Base-by-base conservation (phyloP, 306 rosid species). In the Crotalaria pallida region DNA sequence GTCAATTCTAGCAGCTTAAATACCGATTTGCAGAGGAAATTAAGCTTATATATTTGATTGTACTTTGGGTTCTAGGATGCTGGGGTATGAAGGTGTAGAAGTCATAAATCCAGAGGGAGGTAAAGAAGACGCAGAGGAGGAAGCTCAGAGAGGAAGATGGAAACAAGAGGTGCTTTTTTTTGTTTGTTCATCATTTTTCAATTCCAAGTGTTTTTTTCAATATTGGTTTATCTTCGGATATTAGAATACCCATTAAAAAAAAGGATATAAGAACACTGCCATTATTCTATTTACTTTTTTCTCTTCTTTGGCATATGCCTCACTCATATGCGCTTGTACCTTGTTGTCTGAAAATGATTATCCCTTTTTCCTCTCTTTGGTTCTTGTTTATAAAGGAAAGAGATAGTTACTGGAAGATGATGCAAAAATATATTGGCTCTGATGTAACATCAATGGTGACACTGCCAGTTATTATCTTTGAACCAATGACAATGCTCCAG, bases 401-500 rank as follows among this genome's bases (percentile, higher is more conserved):
- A 57, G 98, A 92, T 62, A 62, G 96, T 82, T 92, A 88, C 84
- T 92, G 93, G 96, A 90, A 88, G 91, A 88, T 88, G 98, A 92
- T 92, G 98, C 96, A 88, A 18, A 81, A 88, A 63, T 90, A 92
- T 70, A 82, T 92, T 44, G 96, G 98, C 2, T 80, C 93, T 10
- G 98, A 92, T 70, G 48, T 90, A 61, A 90, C 96, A 38, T 92
- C 98, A 53, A 79, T 92, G 91, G 96, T 90, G 75, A 92, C 93
- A 7, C 88, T 92, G 29, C 98, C 98, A 0, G 96, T 92, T 50
- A 65, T 85, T 68, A 86, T 92, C 69, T 92, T 92, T 86, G 98
- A 92, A 77, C 98, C 96, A 33, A 92, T 92, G 96, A 92, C 98
- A 52, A 90, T 92, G 98, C 72, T 92, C 75, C 98, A 92, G 77